Conservation (phyloP, 495 filamentous ascomycete genomes). For the Immersiella caudata region DNA sequence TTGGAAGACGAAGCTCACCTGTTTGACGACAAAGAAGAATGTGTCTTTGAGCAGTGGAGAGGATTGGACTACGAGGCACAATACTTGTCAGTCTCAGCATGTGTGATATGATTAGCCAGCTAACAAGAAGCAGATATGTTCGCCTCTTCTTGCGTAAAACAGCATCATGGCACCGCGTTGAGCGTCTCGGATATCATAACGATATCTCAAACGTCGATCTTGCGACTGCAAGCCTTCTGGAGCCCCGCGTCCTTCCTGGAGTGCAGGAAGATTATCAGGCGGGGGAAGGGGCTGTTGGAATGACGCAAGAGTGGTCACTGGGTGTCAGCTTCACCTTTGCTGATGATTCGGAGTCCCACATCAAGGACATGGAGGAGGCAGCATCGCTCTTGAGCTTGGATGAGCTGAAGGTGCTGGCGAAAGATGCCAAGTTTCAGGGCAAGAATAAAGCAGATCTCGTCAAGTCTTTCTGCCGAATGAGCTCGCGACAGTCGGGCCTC, state of each 20-base stretch:
- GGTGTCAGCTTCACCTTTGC: constrained; percentile 70
- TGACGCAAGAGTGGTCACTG: constrained; percentile 53
- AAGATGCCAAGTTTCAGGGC: constrained; percentile 82
- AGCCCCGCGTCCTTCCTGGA: constrained; percentile 23
- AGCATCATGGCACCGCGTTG: constrained; percentile 88
- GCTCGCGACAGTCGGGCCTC: constrained; percentile 72
- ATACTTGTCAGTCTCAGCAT: constrained; percentile 68
- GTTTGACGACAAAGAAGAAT: constrained; percentile 78
- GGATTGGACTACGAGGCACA: constrained; percentile 81
- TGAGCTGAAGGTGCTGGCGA: constrained; percentile 82
- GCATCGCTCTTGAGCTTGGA: constrained; percentile 78
- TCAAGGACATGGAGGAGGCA: constrained; percentile 83
- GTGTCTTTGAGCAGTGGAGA: constrained; percentile 77
- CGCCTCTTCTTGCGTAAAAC: constrained; percentile 93
- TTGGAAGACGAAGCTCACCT: constrained; percentile 86
- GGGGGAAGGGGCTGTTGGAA: background rate
- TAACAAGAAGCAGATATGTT: constrained; percentile 64
- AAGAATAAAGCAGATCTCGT: constrained; percentile 87
- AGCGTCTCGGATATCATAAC: constrained; percentile 72
- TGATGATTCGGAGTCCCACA: constrained; percentile 69
- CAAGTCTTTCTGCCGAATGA: constrained; percentile 67
- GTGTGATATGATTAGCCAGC: background rate
- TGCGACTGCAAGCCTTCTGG: constrained; percentile 62
- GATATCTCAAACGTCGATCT: constrained; percentile 75
- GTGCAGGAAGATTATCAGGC: background rate